Evolutionary conservation across 768 basidiomycete species (phyloP).

Genomic region (Leccinellum luteum): DNA sequence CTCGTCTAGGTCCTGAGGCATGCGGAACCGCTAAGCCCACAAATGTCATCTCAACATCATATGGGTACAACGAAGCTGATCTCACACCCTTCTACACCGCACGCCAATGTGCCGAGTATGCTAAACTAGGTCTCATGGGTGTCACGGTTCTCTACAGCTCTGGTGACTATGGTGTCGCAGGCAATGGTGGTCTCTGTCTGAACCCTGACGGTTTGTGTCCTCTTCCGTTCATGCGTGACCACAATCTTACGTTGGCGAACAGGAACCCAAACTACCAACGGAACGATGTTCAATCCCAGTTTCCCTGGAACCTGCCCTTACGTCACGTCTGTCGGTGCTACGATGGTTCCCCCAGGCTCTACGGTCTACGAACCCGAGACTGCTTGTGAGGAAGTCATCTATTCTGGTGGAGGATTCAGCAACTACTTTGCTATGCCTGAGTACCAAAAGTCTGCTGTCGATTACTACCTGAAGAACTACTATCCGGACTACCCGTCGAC

Average conservation of each 20-base stretch:
- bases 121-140: constrained; percentile 43
- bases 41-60: constrained; percentile 42
- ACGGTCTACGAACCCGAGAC: constrained; percentile 29
- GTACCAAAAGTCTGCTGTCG: constrained; percentile 38
- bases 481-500: constrained; percentile 20
- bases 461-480: constrained; percentile 31
- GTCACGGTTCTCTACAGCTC: constrained; percentile 42
- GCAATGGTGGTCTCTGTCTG: constrained; percentile 31
- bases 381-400: constrained; percentile 30
- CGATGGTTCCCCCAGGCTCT: constrained; percentile 38
- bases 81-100: constrained; percentile 34
- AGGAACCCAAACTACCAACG: constrained; percentile 27
- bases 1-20: constrained; percentile 27
- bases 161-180: constrained; percentile 45
- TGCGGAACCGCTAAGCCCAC: constrained; percentile 38
- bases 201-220: constrained; percentile 22
- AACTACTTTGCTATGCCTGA: constrained; percentile 41
- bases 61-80: constrained; percentile 37
- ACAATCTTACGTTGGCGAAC: not conserved
- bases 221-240: too few species aligned
- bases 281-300: constrained; percentile 38
- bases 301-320: constrained; percentile 47
- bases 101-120: constrained; percentile 47
- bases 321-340: constrained; percentile 47
- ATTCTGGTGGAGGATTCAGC: constrained; percentile 36